Percentiles rank a stretch among this genome's conserved stretches.
Evolutionary conservation across 352 stramenopile species (phyloP).

Genomic region (Sclerospora graminicola): DNA sequence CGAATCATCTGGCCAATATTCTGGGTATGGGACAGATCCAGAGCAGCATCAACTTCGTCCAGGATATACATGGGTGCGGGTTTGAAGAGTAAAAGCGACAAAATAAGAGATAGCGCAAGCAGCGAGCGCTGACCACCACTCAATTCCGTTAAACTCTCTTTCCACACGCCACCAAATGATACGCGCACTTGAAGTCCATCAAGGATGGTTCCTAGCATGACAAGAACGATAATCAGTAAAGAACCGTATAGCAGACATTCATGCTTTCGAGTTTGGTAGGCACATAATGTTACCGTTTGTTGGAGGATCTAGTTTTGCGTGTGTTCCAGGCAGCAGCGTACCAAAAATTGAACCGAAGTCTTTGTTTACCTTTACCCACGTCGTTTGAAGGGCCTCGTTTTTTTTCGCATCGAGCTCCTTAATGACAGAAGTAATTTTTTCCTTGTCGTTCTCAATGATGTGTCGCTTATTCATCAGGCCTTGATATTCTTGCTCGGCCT

Average conservation of each 20-base stretch:
- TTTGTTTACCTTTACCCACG: constrained; percentile 98
- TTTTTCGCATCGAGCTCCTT: constrained; percentile 99
- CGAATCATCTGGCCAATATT: constrained; percentile 99
- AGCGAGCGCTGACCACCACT: constrained; percentile 98
- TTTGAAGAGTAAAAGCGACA: constrained; percentile 98
- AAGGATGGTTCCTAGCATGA: constrained; percentile 57
- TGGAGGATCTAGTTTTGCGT: constrained; percentile 96
- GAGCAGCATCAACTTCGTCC: constrained; percentile 98
- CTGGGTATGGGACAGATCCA: constrained; percentile 99
- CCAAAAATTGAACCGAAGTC: constrained; percentile 99
- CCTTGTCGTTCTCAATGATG: constrained; percentile 99
- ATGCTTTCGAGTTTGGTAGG: neutral
- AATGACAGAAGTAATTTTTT: constrained; percentile 99
- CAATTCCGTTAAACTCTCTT: constrained; percentile 98
- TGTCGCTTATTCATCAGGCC: constrained; percentile 96
- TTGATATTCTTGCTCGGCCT: constrained; percentile 97
- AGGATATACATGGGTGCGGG: constrained; percentile 99
- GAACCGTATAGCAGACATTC: too few species aligned
- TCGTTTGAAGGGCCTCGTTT: constrained; percentile 92
- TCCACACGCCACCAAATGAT: constrained; percentile 98
- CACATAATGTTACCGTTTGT: constrained; percentile 52
- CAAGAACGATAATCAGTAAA: constrained; percentile 6
- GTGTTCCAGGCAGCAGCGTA: constrained; percentile 94
- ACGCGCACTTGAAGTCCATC: constrained; percentile 98
- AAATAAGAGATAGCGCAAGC: constrained; percentile 97